Percentiles rank a stretch among this genome's conserved stretches.
Evolutionary conservation across 1,284 basidiomycete genomes (phyloP).

Genomic region (Athelia sp.): DNA sequence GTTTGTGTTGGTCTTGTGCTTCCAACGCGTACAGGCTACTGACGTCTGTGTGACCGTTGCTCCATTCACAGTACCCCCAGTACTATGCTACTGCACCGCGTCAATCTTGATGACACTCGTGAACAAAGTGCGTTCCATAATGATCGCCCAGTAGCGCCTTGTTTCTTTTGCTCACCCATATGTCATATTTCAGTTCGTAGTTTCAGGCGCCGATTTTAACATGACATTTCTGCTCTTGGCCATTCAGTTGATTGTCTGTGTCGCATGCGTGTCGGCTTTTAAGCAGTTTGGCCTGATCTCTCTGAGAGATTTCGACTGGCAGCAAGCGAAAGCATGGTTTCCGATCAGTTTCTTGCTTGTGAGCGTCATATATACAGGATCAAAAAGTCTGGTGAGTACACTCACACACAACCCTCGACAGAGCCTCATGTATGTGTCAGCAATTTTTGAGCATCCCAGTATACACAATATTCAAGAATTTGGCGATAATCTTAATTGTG

Average conservation of each 20-base stretch:
- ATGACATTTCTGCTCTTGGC: conserved; percentile 96
- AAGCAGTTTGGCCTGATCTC: conserved; percentile 85
- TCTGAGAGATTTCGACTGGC: conserved; percentile 80
- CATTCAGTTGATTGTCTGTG: conserved; percentile 89
- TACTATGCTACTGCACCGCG: conserved; percentile 88
- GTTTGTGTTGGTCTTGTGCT: background rate
- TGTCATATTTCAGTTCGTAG: conserved; percentile 77
- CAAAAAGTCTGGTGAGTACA: conserved; percentile 83
- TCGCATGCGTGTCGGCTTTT: conserved; percentile 67
- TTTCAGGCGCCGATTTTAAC: conserved; percentile 89
- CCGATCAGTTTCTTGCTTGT: conserved; percentile 93
- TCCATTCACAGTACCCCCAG: conserved; percentile 61
- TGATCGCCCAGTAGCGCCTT: no score
- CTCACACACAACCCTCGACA: background rate
- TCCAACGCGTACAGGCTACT: no score
- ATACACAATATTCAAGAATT: conserved; percentile 98
- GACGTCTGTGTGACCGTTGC: background rate
- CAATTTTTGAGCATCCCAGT: conserved; percentile 93
- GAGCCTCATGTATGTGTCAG: conserved; percentile 32
- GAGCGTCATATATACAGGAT: conserved; percentile 96
- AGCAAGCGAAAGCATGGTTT: conserved; percentile 91
- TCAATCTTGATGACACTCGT: conserved; percentile 98
- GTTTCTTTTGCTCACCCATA: background rate
- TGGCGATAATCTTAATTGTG: conserved; percentile 97
- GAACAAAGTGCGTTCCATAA: conserved; percentile 93